Evolutionary conservation across 2,329 filamentous ascomycete genomes (phyloP), one percentile per base, ranked within the genome.

Genomic region (Thyridium curvatum): DNA sequence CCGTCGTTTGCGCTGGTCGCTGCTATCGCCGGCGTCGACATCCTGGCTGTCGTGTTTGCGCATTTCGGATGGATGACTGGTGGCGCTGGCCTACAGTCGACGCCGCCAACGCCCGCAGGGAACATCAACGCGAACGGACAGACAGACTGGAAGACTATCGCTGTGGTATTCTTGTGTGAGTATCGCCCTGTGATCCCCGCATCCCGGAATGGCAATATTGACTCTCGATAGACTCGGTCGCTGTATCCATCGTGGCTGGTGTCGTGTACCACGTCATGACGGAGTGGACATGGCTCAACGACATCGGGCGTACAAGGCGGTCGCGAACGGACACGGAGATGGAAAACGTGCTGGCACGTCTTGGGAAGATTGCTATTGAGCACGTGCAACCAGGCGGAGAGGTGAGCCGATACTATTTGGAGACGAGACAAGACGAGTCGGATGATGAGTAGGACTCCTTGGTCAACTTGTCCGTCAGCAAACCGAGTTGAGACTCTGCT

Each of bases 51-150:
- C 41, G 68, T 87, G 54, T 88, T 87, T 74, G 77, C 73, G 63
- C 61, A 85, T 55, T 87, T 87, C 66, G 84, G 84, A 42, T 87
- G 83, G 82, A 66, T 88, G 50, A 74, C 73, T 32, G 79, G 77
- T 42, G 61, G 64, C 35, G 63, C 50, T 12, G 62, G 59, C 34
- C 56, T 57, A 49, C 40, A 41, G 42, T 58, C 49, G 34, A 58
- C 50, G 47, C 64, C 56, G 32, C 47, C 40, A 0, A 60, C 58
- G 37, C 35, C 53, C n/a, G 66, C 60, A 51, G 40, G 18, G 6
- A 51, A 59, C 41, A 57, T 61, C 41, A 57, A 54, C 26, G 18
- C 38, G 18, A 54, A 69, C 42, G 68, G 68, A 26, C 59, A 57
- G 52, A 70, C 67, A 10, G 62, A 65, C 43, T 64, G 72, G 47